Base-by-base conservation (phyloP, 2,329 filamentous ascomycete genomes). In the Aspergillus candidus region DNA sequence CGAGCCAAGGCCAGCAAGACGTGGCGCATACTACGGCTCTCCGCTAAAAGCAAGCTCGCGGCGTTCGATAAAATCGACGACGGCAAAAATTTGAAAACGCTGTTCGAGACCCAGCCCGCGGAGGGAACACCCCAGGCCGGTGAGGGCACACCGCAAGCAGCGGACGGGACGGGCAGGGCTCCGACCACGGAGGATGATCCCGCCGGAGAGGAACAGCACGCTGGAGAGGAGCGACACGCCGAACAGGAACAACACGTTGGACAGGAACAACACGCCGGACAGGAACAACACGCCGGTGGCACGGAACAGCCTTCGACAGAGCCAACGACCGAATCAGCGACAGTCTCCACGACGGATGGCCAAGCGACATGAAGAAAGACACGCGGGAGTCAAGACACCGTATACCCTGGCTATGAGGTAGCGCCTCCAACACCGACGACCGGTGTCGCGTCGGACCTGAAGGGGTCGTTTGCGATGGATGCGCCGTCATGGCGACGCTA, bases 21-120 rank as follows among this genome's bases (percentile, higher is more conserved):
- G 44, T 98, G 93, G 93, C 80, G 90, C 54, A 87, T 88, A 4
- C 72, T 98, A 50, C 82, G 93, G 41, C 79, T 94, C 51, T 86
- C 88, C 8, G 82, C 85, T 44, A 81, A 80, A 52, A 81, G 76
- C 44, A 85, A 84, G 56, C 76, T 97, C 53, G 77, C 80, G 35
- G 72, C 82, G 14, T 93, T 97, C 63, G 90, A 97, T 65, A 88
- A 85, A 65, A 86, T 95, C 38, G 89, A 95, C 43, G 83, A 89
- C 52, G 83, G 86, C 33, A 86, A 85, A 60, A 86, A 88, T 51
- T 62, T 82, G 48, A 71, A 77, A 49, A 64, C 68, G 47, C 68
- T 78, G 47, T 74, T 76, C 46, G 67, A 68, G 42, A 47, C 7
- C 22, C 22, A 27, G 7, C 6, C 22, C 7, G 7, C 22, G 22